Conservation (phyloP, 495 filamentous ascomycete species). For the Cenococcum geophilum region DNA sequence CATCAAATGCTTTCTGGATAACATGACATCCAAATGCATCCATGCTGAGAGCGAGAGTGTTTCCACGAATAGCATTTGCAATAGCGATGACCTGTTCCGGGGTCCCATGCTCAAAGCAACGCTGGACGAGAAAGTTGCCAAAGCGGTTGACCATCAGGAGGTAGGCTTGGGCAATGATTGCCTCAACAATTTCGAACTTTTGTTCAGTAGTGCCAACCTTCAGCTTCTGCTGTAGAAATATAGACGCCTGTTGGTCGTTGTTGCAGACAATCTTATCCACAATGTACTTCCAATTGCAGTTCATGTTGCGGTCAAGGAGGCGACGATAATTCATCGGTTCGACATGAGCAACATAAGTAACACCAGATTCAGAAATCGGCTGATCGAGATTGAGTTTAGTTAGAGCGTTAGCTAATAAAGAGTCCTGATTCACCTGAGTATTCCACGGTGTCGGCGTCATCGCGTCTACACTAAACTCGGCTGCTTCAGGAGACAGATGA, state of each 20-base stretch:
- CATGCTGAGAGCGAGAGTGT: slow-evolving; percentile 91
- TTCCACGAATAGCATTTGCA: slow-evolving; percentile 89
- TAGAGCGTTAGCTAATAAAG: slow-evolving; percentile 11
- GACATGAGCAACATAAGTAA: slow-evolving; percentile 68
- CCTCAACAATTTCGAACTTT: slow-evolving; percentile 93
- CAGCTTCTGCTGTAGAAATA: slow-evolving; percentile 97
- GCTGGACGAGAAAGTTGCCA: slow-evolving; percentile 97
- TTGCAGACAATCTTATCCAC: slow-evolving; percentile 99
- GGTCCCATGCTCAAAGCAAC: slow-evolving; percentile 97
- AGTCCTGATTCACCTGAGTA: slow-evolving; percentile 40
- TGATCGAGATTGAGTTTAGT: slow-evolving; percentile 14
- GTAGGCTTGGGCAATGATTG: slow-evolving; percentile 93
- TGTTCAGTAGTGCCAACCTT: slow-evolving; percentile 94
- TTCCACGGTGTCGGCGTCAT: slow-evolving; percentile 45
- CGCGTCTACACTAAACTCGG: slow-evolving; percentile 60
- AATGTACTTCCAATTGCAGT: slow-evolving; percentile 98
- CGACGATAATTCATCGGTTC: slow-evolving; percentile 98
- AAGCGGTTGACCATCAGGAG: slow-evolving; percentile 95
- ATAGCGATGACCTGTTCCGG: slow-evolving; percentile 92
- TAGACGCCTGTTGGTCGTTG: slow-evolving; percentile 97
- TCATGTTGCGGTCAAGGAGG: slow-evolving; percentile 90
- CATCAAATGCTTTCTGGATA: slow-evolving; percentile 96
- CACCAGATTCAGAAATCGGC: slow-evolving; percentile 14
- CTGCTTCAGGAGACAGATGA: slow-evolving; percentile 75
- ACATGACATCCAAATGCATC: slow-evolving; percentile 98